A percentile compares a stretch with the other conserved stretches of the same genome.
Conservation (phyloP, 2,329 filamentous ascomycete species). For the Aphanoascus verrucosus region DNA sequence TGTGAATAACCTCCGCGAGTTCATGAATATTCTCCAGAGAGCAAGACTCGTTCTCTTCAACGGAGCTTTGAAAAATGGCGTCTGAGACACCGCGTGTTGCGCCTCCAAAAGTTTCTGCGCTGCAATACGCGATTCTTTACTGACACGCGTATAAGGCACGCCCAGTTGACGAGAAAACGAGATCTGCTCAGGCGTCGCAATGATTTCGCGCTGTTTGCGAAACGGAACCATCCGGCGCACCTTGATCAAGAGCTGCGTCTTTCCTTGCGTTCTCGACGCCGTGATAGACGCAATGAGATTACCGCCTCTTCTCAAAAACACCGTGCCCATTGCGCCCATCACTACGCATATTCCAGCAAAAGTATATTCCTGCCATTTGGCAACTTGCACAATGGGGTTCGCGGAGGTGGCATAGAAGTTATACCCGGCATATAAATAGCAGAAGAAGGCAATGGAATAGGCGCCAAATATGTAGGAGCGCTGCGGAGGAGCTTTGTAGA, state of each 20-base stretch:
- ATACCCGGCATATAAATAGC: constrained; percentile 42
- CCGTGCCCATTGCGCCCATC: constrained; percentile 51
- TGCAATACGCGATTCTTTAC: constrained; percentile 16
- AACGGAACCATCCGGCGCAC: constrained; percentile 33
- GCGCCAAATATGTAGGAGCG: constrained; percentile 52
- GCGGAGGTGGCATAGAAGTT: constrained; percentile 43
- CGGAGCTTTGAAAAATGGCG: constrained; percentile 28
- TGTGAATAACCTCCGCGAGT: constrained; percentile 31
- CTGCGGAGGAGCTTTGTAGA: constrained; percentile 57
- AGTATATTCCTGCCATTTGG: constrained; percentile 47
- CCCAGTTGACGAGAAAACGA: constrained; percentile 27
- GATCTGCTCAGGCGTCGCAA: constrained; percentile 24
- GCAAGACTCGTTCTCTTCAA: constrained; percentile 23
- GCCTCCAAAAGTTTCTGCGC: constrained; percentile 15
- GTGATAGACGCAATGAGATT: constrained; percentile 49
- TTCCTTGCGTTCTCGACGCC: constrained; percentile 34
- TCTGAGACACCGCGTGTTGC: constrained; percentile 12
- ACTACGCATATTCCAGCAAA: constrained; percentile 50
- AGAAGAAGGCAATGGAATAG: constrained; percentile 47
- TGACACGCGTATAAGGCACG: constrained; percentile 17
- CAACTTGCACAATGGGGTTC: constrained; percentile 42
- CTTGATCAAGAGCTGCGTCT: constrained; percentile 27
- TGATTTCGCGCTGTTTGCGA: constrained; percentile 24
- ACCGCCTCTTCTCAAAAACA: constrained; percentile 48
- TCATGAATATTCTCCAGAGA: constrained; percentile 27